Conservation (phyloP, 2,329 filamentous ascomycete genomes). For the Penicillium sp. region DNA sequence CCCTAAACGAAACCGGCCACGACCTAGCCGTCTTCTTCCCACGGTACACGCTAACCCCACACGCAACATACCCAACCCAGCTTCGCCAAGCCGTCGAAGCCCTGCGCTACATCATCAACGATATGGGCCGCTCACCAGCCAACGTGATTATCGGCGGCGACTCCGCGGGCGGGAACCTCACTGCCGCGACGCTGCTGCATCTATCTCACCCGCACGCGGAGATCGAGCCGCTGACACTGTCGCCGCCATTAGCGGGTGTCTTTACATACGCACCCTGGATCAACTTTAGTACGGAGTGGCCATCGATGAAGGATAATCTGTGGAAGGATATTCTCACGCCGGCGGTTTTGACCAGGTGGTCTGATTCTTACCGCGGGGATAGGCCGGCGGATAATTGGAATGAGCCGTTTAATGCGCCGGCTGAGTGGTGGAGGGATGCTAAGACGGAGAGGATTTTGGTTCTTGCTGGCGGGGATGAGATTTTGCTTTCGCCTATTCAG, state of each 20-base stretch:
- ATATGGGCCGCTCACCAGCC: constrained; percentile 30
- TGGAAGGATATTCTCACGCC: constrained; percentile 50
- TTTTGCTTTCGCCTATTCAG: constrained; percentile 45
- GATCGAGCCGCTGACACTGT: constrained; percentile 40
- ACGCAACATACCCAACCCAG: constrained; percentile 40
- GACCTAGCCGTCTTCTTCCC: constrained; percentile 51
- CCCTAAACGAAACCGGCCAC: constrained; percentile 41
- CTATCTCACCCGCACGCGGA: constrained; percentile 54
- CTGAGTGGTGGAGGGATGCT: constrained; percentile 53
- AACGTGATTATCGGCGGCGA: constrained; percentile 41
- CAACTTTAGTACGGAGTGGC: constrained; percentile 45
- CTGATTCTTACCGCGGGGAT: constrained; percentile 45
- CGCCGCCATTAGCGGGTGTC: constrained; percentile 44
- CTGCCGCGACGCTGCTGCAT: constrained; percentile 34
- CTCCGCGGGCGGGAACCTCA: constrained; percentile 43
- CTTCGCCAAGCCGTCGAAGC: constrained; percentile 39
- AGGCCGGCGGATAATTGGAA: constrained; percentile 48
- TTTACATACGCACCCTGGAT: constrained; percentile 58
- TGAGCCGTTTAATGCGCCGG: constrained; percentile 48
- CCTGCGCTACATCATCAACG: constrained; percentile 39
- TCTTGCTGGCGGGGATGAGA: constrained; percentile 53
- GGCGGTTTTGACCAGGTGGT: constrained; percentile 43
- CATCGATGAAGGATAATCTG: constrained; percentile 45
- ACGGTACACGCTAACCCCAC: constrained; percentile 53
- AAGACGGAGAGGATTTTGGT: constrained; percentile 51